Conservation (phyloP, 257 asterid genomes). For the Phtheirospermum japonicum region DNA sequence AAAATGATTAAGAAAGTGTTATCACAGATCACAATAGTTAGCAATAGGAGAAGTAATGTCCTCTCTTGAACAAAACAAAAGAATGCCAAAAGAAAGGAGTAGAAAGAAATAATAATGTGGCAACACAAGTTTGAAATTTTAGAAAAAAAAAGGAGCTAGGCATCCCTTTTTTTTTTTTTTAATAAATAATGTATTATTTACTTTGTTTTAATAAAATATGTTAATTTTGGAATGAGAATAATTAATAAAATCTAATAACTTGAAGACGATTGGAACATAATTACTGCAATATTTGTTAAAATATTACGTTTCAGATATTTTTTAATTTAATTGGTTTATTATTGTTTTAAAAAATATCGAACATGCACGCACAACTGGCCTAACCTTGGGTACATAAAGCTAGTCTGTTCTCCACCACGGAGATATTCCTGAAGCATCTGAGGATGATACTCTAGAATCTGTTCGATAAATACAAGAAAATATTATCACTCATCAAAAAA, state of each 20-base stretch:
- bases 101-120: background rate
- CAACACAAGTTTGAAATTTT: background rate
- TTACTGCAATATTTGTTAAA: no score
- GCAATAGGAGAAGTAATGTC: background rate
- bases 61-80: background rate
- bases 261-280: no score
- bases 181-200: no score
- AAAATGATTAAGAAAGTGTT: background rate
- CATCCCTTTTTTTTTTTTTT: no score
- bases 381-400: constrained; percentile 98
- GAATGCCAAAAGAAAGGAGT: background rate
- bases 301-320: no score
- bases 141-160: background rate
- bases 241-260: no score
- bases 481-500: background rate
- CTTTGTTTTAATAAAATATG: no score
- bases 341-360: no score
- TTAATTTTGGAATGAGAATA: no score
- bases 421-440: constrained; percentile 94
- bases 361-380: constrained; percentile 12
- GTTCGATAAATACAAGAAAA: constrained; percentile 33
- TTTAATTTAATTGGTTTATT: no score
- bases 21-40: constrained; percentile 19
- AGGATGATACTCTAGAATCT: constrained; percentile 97
- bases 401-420: constrained; percentile 90